Percentiles rank a stretch among this genome's conserved stretches.
Evolutionary conservation across 768 basidiomycete genomes (phyloP).

Genomic region (Trametes sanguinea): DNA sequence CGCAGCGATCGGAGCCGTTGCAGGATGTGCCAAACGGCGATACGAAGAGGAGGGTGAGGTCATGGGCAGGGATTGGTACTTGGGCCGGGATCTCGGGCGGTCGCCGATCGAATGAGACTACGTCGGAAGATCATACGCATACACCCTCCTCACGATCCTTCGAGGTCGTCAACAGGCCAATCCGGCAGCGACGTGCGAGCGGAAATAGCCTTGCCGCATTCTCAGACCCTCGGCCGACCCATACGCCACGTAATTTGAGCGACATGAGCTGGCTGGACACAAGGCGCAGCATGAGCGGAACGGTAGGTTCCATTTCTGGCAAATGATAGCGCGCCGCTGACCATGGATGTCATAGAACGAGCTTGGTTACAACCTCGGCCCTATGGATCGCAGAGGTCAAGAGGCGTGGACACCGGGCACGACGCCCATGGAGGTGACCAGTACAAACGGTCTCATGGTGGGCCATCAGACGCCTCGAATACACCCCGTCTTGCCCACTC

Average conservation of each 20-base stretch:
- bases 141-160: constrained; percentile 42
- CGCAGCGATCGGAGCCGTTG: constrained; percentile 27
- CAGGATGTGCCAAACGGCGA: constrained; percentile 1
- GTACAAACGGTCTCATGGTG: constrained; percentile 40
- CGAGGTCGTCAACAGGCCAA: constrained; percentile 53
- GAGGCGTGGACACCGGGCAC: constrained; percentile 54
- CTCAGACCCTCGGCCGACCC: constrained; percentile 45
- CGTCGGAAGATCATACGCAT: constrained; percentile 31
- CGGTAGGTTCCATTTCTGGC: constrained; percentile 48
- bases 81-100: constrained; percentile 37
- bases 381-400: constrained; percentile 50
- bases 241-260: constrained; percentile 54
- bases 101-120: constrained; percentile 44
- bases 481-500: constrained; percentile 33
- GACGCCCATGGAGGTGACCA: constrained; percentile 43
- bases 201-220: constrained; percentile 43
- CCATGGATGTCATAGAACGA: constrained; percentile 53
- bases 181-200: constrained; percentile 55
- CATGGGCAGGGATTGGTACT: constrained; percentile 41
- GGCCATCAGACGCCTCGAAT: constrained; percentile 15
- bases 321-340: constrained; percentile 9
- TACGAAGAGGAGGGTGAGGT: constrained; percentile 33
- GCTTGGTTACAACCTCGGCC: constrained; percentile 67
- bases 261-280: constrained; percentile 81
- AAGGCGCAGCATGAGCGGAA: constrained; percentile 67